phyloP scores from a whole-genome alignment of 306 rosid species.

The cucumber (Cucumis sativus) region DNA sequence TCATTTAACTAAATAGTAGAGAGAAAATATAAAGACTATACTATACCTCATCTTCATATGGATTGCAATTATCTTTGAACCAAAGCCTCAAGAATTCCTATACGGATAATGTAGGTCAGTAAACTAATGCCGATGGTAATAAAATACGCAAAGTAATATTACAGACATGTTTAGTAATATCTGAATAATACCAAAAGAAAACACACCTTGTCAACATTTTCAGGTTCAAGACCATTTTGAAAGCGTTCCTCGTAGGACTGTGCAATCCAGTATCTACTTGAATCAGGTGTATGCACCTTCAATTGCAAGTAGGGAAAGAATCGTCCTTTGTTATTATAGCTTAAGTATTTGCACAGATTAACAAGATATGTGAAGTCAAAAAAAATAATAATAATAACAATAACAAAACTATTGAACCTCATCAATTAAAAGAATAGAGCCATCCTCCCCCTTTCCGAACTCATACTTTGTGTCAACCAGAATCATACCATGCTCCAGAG shows the following conservation, averaged over 20 bases:
- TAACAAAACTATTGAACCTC: conserved; percentile 37
- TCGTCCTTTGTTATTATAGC: conserved; percentile 8
- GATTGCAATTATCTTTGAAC: conserved; percentile 92
- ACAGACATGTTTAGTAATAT: background rate
- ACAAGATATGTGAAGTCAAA: background rate
- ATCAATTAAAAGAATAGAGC: conserved; percentile 76
- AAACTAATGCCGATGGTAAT: background rate
- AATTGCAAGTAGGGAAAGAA: conserved; percentile 6
- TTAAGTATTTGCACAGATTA: background rate
- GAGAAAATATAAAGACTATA: conserved; percentile 7
- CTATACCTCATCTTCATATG: conserved; percentile 76
- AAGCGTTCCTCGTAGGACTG: conserved; percentile 57
- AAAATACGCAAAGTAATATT: background rate
- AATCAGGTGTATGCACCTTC: conserved; percentile 96
- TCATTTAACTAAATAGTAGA: background rate
- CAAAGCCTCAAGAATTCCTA: conserved; percentile 97
- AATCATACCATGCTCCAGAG: conserved; percentile 84
- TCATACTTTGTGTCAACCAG: conserved; percentile 94
- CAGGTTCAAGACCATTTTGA: conserved; percentile 78
- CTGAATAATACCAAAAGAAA: background rate
- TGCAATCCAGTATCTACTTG: conserved; percentile 97
- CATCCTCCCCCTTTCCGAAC: conserved; percentile 82
- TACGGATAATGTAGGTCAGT: conserved; percentile 6
- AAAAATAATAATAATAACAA: too few relatives aligned
- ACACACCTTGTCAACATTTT: conserved; percentile 84